Evolutionary conservation across 371 early-diverging fungal species (phyloP).

Genomic region (Zopfochytrium polystomum): DNA sequence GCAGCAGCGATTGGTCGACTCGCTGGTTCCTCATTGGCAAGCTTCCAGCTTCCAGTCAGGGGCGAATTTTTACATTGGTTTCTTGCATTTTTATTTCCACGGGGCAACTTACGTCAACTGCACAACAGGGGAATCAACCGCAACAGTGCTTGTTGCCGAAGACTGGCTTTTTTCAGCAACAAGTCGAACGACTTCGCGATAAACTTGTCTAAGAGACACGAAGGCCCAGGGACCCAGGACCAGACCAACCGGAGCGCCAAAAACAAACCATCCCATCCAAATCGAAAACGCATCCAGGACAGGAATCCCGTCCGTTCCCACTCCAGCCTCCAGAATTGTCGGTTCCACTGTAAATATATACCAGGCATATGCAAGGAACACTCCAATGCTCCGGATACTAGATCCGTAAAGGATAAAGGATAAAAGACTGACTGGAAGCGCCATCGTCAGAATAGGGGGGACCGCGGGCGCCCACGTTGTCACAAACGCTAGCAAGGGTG

Average conservation of each 20-base stretch:
- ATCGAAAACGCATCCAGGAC: constrained; percentile 24
- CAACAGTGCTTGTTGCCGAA: too few relatives aligned
- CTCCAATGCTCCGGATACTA: constrained; percentile 2
- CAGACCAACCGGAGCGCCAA: constrained; percentile 19
- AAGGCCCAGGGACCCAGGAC: constrained; percentile 23
- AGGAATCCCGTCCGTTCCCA: constrained; percentile 27
- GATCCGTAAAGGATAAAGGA: constrained; percentile 8
- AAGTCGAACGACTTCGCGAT: not conserved
- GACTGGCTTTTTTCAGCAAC: too few relatives aligned
- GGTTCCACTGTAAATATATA: constrained; percentile 10
- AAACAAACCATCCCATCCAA: constrained; percentile 28
- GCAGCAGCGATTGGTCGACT: too few relatives aligned
- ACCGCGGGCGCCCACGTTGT: constrained; percentile 1
- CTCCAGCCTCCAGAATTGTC: not conserved
- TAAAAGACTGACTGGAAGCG: constrained; percentile 11
- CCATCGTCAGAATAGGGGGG: constrained; percentile 15
- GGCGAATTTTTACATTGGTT: too few relatives aligned
- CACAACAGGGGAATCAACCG: too few relatives aligned
- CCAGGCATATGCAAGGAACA: constrained; percentile 9
- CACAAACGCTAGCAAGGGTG: constrained; percentile 13
- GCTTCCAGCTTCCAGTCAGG: too few relatives aligned
- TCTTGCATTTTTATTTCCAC: too few relatives aligned
- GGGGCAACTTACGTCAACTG: too few relatives aligned
- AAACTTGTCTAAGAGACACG: constrained; percentile 11
- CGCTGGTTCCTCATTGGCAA: too few relatives aligned